Conservation (phyloP, 202 grass and related monocot genomes). For the Schoenoplectus tabernaemontani region DNA sequence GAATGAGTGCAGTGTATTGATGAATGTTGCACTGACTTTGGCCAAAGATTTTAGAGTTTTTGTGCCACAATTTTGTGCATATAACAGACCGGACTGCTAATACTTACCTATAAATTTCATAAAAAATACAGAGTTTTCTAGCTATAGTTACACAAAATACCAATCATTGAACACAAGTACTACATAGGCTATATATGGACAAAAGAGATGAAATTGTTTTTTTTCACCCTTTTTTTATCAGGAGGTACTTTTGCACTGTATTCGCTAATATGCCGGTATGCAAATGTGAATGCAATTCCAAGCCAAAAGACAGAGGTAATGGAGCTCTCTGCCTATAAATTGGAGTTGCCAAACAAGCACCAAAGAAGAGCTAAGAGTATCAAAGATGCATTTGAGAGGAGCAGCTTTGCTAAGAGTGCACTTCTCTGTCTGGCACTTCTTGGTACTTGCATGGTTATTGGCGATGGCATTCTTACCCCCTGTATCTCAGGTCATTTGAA, state of each 20-base stretch:
- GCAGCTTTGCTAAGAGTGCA: constrained; percentile 21
- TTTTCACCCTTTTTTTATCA: not conserved
- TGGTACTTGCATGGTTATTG: constrained; percentile 44
- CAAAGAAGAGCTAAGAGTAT: constrained; percentile 34
- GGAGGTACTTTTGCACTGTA: constrained; percentile 45
- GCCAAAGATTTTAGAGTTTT: not conserved
- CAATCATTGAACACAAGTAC: not conserved
- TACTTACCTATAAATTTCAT: not conserved
- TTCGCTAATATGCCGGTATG: constrained; percentile 36
- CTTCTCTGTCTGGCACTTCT: constrained; percentile 37
- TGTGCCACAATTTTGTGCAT: not conserved
- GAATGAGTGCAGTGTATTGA: not conserved
- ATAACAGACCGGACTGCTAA: not conserved
- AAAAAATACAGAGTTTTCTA: not conserved
- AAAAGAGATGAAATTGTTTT: not conserved
- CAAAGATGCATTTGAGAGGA: constrained; percentile 29
- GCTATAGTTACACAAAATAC: not conserved
- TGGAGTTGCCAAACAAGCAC: constrained; percentile 22
- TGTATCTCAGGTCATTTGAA: constrained; percentile 33
- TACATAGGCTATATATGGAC: not conserved
- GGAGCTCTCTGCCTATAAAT: constrained; percentile 34
- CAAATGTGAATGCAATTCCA: constrained; percentile 31
- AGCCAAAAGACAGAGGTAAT: constrained; percentile 30
- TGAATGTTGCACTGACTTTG: not conserved
- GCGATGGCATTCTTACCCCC: constrained; percentile 46